Evolutionary conservation across 73 alveolate species (phyloP).

Genomic region (Paramecium caudatum): DNA sequence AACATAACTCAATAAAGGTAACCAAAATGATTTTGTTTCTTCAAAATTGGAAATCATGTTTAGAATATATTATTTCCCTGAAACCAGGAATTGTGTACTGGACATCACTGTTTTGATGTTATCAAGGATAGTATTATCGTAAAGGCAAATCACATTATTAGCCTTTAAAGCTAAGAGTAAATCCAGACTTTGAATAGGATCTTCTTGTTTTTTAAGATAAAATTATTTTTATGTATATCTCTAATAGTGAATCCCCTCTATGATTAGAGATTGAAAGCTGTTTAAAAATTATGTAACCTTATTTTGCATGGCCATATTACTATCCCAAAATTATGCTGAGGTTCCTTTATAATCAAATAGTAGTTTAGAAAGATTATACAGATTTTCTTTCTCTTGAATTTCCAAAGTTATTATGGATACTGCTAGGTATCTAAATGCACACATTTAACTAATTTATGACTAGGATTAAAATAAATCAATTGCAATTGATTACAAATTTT

Average conservation of each 20-base stretch:
- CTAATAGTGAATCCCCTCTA: background rate
- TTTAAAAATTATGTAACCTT: slow-evolving; percentile 10
- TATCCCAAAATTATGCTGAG: slow-evolving; percentile 22
- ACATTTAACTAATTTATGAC: no score
- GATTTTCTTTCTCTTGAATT: background rate
- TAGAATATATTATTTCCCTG: background rate
- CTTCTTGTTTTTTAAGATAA: background rate
- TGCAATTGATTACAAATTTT: background rate
- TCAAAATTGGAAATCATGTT: background rate
- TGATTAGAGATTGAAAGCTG: background rate
- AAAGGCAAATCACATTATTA: background rate
- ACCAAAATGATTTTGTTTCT: slow-evolving; percentile 30
- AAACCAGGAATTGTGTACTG: background rate
- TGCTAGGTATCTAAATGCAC: slow-evolving; percentile 5
- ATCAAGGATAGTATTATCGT: background rate
- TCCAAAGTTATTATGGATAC: background rate
- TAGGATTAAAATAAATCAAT: background rate
- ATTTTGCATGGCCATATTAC: background rate
- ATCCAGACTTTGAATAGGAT: background rate
- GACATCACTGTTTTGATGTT: background rate
- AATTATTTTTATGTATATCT: background rate
- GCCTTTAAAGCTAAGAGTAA: background rate
- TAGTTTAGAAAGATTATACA: background rate
- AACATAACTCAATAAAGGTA: slow-evolving; percentile 13
- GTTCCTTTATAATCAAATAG: slow-evolving; percentile 30